These are phyloP conservation scores for Penicillium italicum DNA, from an alignment of 2,329 filamentous ascomycete genomes.

Conservation along the genomic window DNA sequence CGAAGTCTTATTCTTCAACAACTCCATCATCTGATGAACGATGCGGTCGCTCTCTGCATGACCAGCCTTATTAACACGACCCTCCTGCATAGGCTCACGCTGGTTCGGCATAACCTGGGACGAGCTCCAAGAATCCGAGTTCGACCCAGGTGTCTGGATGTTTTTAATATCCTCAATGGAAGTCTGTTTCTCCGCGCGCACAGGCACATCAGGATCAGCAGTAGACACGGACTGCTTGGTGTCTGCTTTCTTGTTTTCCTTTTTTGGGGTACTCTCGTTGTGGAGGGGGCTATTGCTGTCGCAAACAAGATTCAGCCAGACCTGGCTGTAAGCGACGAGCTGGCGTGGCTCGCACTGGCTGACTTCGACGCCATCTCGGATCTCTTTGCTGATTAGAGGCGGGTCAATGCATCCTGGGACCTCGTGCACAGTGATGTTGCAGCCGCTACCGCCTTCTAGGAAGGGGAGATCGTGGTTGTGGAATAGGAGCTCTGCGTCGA, in stretches of 20 bases:
- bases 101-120: constrained; percentile 9
- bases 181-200: constrained; percentile 12
- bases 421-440: constrained; percentile 35
- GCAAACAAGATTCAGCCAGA: constrained; percentile 35
- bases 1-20: constrained; percentile 13
- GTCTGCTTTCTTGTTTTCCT: not conserved
- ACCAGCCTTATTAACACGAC: constrained; percentile 18
- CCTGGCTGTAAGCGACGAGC: constrained; percentile 25
- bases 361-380: constrained; percentile 21
- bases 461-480: constrained; percentile 14
- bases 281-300: constrained; percentile 8
- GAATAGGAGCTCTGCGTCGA: constrained; percentile 26
- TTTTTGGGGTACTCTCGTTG: not conserved
- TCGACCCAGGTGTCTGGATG: constrained; percentile 22
- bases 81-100: constrained; percentile 17
- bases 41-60: constrained; percentile 18
- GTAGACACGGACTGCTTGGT: not conserved
- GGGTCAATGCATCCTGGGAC: constrained; percentile 31
- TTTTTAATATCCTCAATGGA: constrained; percentile 8
- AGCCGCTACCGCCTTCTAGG: constrained; percentile 15
- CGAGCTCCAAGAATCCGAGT: constrained; percentile 16
- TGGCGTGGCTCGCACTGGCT: constrained; percentile 26
- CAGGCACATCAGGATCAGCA: not conserved
- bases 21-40: constrained; percentile 18
- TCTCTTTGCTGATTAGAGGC: constrained; percentile 25